A percentile compares a stretch with the other conserved stretches of the same genome.
Conservation (phyloP, 495 filamentous ascomycete species). For the Physcia stellaris region DNA sequence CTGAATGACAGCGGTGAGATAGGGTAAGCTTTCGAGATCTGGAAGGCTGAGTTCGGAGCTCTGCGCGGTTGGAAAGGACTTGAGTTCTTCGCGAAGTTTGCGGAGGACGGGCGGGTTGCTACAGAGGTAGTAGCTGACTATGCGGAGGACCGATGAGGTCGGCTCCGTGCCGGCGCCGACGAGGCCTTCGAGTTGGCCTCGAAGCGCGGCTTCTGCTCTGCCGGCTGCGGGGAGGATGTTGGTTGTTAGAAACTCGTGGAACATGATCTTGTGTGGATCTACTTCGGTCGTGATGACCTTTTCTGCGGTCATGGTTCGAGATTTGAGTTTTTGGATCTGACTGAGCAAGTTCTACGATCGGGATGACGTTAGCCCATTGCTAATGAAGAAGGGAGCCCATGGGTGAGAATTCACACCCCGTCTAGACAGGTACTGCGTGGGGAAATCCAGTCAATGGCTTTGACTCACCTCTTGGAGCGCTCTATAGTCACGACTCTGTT, state of each 20-base stretch:
- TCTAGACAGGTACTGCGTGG: background rate
- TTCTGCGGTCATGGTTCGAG: background rate
- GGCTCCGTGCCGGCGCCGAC: conserved; percentile 31
- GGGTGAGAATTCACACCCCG: no score
- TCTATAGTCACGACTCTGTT: no score
- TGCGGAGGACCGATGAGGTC: conserved; percentile 16
- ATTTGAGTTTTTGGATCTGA: conserved; percentile 10
- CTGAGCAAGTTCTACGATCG: background rate
- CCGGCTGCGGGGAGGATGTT: conserved; percentile 16
- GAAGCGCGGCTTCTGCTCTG: conserved; percentile 18
- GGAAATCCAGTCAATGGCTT: background rate
- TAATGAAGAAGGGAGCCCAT: background rate
- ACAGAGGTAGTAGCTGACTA: conserved; percentile 14
- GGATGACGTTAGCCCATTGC: background rate
- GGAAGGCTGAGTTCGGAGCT: conserved; percentile 5
- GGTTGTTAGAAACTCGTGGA: conserved; percentile 22
- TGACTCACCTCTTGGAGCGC: no score
- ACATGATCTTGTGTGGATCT: conserved; percentile 21
- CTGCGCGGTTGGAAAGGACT: conserved; percentile 13
- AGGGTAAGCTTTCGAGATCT: conserved; percentile 10
- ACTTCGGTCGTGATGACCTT: conserved; percentile 3
- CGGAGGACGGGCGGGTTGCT: conserved; percentile 14
- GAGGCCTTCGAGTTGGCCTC: conserved; percentile 26
- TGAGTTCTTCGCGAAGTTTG: conserved; percentile 17
- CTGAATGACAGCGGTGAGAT: conserved; percentile 18